Base-by-base conservation (phyloP, 2,329 filamentous ascomycete genomes). In the Trichophyton schoenleinii region DNA sequence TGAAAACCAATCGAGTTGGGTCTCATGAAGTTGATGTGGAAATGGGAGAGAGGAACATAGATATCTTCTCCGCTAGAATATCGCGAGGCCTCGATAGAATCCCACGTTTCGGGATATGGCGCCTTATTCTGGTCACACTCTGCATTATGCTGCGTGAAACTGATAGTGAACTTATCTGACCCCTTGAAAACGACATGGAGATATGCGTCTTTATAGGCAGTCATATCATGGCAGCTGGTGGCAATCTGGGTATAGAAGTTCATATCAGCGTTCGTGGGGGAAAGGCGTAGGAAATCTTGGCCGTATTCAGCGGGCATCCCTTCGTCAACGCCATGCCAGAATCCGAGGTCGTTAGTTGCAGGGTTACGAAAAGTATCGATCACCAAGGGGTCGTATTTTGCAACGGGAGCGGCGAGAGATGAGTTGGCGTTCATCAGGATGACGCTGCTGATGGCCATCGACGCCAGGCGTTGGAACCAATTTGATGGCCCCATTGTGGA, bases 291-390 rank as follows among this genome's bases (percentile, higher is more conserved):
- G 63, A 75, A 77, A 63, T 78, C 79, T 59, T 72, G 71, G n/a
- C 76, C 75, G 66, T 81, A 81, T 11, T 78, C 79, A 25, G 82
- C 70, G 3, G 72, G 75, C 68, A 86, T 79, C 15, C 78, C 77
- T 63, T 87, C 84, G 55, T 85, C 83, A n/a, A 77, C 77, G 8
- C 86, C 85, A 69, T 87, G 85, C 80, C 83, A 88, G 70, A 82
- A 80, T 2, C 80, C 81, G 1, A 87, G 77, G 18, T 81, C 78
- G 67, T 88, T 88, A 28, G 72, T 77, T 63, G 77, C 72, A 2
- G 71, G 61, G 65, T 76, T 77, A 41, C 72, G 72, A 65, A 88
- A 88, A 2, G 77, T 78, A 71, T 88, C 86, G 61, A 88, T 81
- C 0, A 87, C 74, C 9, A 75, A 59, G 15, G 61, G 44, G 31